phyloP scores from a whole-genome alignment of 148 eudicot genomes.

The Persicaria maculosa region DNA sequence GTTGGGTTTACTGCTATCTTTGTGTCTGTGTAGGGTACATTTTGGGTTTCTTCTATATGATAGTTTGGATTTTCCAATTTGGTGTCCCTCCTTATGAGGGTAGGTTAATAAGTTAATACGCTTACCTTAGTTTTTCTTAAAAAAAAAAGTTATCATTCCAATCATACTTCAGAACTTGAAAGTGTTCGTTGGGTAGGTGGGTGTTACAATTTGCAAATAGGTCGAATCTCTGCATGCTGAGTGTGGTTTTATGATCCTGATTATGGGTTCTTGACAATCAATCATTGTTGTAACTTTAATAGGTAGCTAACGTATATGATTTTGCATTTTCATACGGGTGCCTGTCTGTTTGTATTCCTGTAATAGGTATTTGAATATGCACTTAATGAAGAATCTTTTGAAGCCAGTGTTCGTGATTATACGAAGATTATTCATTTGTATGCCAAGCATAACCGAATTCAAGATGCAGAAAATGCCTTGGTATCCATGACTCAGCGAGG shows the following conservation, averaged over 20 bases:
- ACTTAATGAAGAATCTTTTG: conserved; percentile 77
- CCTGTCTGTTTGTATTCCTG: background rate
- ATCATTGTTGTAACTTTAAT: background rate
- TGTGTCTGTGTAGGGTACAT: background rate
- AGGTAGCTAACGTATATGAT: background rate
- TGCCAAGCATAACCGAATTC: conserved; percentile 48
- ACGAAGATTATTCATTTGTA: conserved; percentile 80
- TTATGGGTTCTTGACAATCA: background rate
- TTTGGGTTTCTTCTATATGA: background rate
- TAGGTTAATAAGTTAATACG: background rate
- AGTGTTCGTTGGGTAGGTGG: background rate
- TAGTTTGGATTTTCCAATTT: background rate
- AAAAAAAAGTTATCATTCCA: background rate
- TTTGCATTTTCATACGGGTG: conserved; percentile 6
- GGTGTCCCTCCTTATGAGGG: background rate
- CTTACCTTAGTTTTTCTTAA: too few relatives aligned
- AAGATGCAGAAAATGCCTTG: conserved; percentile 58
- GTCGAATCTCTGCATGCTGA: background rate
- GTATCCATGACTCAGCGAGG: conserved; percentile 56
- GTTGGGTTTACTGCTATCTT: background rate
- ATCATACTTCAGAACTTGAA: background rate
- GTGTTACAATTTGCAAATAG: background rate
- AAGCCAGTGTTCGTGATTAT: conserved; percentile 81
- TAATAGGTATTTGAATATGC: conserved; percentile 55
- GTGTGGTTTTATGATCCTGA: background rate